Evolutionary conservation across 2,329 filamentous ascomycete genomes (phyloP).

Genomic region (Gnomoniopsis sp.): DNA sequence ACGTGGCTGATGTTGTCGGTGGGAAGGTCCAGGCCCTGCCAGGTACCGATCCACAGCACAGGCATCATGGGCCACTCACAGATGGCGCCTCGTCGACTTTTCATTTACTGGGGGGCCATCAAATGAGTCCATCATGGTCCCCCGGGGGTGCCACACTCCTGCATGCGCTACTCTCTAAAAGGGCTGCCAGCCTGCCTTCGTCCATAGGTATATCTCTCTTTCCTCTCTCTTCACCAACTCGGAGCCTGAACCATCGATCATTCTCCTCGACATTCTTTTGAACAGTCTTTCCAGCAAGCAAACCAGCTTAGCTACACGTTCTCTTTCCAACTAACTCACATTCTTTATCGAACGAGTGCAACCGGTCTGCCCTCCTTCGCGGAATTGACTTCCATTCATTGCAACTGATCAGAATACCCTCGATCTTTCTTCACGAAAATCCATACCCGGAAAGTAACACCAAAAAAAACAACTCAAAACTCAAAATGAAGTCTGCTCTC

Average conservation of each 20-base stretch:
- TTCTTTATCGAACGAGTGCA: slow-evolving; percentile 26
- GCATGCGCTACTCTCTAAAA: slow-evolving; percentile 16
- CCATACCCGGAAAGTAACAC: slow-evolving; percentile 10
- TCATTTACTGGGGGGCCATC: slow-evolving; percentile 16
- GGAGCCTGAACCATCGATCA: slow-evolving; percentile 16
- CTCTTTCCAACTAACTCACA: slow-evolving; percentile 24
- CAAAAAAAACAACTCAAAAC: slow-evolving; percentile 19
- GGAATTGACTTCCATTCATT: slow-evolving; percentile 31
- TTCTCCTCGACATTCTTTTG: slow-evolving; percentile 19
- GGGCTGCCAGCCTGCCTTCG: slow-evolving; percentile 14
- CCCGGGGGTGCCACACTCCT: slow-evolving; percentile 13
- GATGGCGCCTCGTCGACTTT: slow-evolving; percentile 12
- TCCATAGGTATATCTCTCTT: slow-evolving; percentile 15
- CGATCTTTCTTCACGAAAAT: slow-evolving; percentile 16
- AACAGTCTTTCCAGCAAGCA: slow-evolving; percentile 17
- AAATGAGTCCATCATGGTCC: slow-evolving; percentile 15
- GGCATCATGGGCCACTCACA: slow-evolving; percentile 12
- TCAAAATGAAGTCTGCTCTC: slow-evolving; percentile 45
- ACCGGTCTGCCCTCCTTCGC: slow-evolving; percentile 27
- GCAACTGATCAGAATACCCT: slow-evolving; percentile 18
- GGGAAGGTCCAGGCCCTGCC: neutral
- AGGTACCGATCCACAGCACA: neutral
- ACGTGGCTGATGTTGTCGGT: neutral
- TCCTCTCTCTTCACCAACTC: slow-evolving; percentile 14
- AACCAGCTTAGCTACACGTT: slow-evolving; percentile 15